Conservation (phyloP, 352 stramenopile species). For the Pythium oligandrum region DNA sequence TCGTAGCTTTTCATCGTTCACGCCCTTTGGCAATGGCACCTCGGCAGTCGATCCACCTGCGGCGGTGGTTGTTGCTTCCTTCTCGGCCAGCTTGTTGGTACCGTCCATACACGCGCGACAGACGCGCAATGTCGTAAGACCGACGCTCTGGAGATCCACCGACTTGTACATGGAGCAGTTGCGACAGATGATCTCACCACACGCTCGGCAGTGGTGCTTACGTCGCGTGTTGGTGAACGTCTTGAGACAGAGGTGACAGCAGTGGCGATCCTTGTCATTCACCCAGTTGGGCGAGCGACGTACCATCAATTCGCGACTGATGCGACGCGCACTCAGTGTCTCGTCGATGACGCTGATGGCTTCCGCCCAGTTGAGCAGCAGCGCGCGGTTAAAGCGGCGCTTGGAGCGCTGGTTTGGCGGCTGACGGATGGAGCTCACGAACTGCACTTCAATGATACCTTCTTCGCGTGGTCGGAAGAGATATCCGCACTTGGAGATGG, state of each 20-base stretch:
- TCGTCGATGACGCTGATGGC: slow-evolving; percentile 64
- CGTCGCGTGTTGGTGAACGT: slow-evolving; percentile 76
- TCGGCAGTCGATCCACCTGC: slow-evolving; percentile 3
- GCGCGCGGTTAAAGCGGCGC: slow-evolving; percentile 54
- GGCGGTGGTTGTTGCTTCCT: slow-evolving; percentile 8
- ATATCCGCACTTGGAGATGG: slow-evolving; percentile 78
- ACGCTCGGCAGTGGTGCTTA: slow-evolving; percentile 77
- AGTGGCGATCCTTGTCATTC: slow-evolving; percentile 74
- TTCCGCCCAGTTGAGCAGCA: slow-evolving; percentile 70
- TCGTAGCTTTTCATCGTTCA: slow-evolving; percentile 38
- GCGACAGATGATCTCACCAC: slow-evolving; percentile 83
- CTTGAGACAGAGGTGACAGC: slow-evolving; percentile 80
- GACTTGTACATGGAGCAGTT: slow-evolving; percentile 76
- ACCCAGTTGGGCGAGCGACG: slow-evolving; percentile 73
- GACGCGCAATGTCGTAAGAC: slow-evolving; percentile 67
- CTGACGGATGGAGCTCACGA: slow-evolving; percentile 78
- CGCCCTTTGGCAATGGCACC: slow-evolving; percentile 26
- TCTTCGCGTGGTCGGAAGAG: slow-evolving; percentile 63
- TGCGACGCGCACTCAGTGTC: slow-evolving; percentile 56
- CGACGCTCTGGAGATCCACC: slow-evolving; percentile 68
- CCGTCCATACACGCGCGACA: slow-evolving; percentile 80
- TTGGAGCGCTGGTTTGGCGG: slow-evolving; percentile 50
- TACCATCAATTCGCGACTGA: slow-evolving; percentile 70
- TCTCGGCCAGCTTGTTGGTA: slow-evolving; percentile 16
- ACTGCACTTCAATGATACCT: slow-evolving; percentile 63